A percentile compares a stretch with the other conserved stretches of the same genome.
Conservation (phyloP, 2,329 filamentous ascomycete genomes). For the Neoarthrinium moseri region DNA sequence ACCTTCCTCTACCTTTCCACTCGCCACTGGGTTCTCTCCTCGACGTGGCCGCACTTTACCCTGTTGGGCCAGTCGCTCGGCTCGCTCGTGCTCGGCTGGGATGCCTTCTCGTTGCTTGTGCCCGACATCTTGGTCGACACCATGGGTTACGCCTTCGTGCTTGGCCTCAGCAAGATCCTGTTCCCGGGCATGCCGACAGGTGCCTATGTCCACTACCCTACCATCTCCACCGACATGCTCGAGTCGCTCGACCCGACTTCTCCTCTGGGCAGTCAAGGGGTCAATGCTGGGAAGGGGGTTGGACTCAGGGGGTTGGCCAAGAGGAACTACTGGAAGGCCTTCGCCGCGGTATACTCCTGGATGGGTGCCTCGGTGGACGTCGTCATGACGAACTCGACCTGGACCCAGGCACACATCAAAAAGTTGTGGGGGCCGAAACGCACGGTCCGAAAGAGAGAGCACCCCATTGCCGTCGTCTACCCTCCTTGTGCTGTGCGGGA, state of each 20-base stretch:
- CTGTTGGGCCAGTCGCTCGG: conserved; percentile 91
- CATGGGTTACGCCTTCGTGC: conserved; percentile 94
- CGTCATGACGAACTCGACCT: conserved; percentile 96
- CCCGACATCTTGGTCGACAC: conserved; percentile 96
- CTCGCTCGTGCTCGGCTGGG: conserved; percentile 82
- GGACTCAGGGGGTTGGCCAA: conserved; percentile 72
- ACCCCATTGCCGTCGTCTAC: conserved; percentile 75
- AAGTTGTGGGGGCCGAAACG: conserved; percentile 71
- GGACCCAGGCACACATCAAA: conserved; percentile 84
- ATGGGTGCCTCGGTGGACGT: conserved; percentile 84
- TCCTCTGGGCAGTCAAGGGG: conserved; percentile 60
- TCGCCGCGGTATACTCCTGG: conserved; percentile 78
- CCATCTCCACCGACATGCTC: conserved; percentile 98
- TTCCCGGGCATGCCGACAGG: conserved; percentile 80
- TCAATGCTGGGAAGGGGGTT: conserved; percentile 80
- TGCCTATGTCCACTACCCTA: conserved; percentile 97
- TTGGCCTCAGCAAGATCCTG: conserved; percentile 78
- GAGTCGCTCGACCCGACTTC: conserved; percentile 69
- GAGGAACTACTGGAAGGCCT: conserved; percentile 80
- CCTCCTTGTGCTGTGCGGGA: conserved; percentile 90
- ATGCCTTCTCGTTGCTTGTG: conserved; percentile 87
- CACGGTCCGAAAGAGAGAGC: conserved; percentile 38
- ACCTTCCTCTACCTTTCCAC: conserved; percentile 90
- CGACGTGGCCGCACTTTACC: conserved; percentile 89
- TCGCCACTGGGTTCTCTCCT: conserved; percentile 79